These are phyloP conservation scores for Cytospora schulzeri DNA, from an alignment of 2,329 filamentous ascomycete species.

Conservation along the genomic window DNA sequence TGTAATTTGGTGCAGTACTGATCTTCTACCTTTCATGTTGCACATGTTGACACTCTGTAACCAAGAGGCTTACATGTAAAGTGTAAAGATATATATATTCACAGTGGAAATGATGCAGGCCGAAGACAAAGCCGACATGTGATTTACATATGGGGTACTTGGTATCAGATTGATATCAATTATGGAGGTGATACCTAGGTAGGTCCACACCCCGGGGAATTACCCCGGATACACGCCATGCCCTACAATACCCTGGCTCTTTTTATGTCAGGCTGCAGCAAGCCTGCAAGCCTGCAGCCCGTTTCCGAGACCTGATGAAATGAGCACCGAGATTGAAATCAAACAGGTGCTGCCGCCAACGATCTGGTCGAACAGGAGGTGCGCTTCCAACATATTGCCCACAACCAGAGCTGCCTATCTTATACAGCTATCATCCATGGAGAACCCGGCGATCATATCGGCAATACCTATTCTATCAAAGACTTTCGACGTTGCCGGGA, in stretches of 20 bases:
- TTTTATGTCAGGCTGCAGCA: constrained; percentile 15
- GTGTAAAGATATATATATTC: background rate
- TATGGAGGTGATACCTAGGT: constrained; percentile 8
- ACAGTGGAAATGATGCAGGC: background rate
- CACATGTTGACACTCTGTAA: background rate
- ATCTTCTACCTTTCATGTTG: background rate
- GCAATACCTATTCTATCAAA: background rate
- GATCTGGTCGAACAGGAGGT: background rate
- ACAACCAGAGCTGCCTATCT: no score
- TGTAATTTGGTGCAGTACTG: no score
- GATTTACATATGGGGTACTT: constrained; percentile 3
- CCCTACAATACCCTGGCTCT: constrained; percentile 12
- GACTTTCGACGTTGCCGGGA: constrained; percentile 1
- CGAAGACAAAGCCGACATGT: background rate
- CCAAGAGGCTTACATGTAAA: no score
- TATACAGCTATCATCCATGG: background rate
- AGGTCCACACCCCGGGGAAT: constrained; percentile 12
- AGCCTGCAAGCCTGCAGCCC: constrained; percentile 18
- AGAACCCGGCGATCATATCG: constrained; percentile 7
- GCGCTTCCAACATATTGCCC: background rate
- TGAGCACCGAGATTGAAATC: background rate
- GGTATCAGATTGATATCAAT: constrained; percentile 18
- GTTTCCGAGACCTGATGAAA: constrained; percentile 2
- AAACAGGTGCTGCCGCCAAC: background rate
- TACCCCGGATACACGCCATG: constrained; percentile 13